phyloP scores from a whole-genome alignment of 805 yeast genomes.

The Candida oleophila region DNA sequence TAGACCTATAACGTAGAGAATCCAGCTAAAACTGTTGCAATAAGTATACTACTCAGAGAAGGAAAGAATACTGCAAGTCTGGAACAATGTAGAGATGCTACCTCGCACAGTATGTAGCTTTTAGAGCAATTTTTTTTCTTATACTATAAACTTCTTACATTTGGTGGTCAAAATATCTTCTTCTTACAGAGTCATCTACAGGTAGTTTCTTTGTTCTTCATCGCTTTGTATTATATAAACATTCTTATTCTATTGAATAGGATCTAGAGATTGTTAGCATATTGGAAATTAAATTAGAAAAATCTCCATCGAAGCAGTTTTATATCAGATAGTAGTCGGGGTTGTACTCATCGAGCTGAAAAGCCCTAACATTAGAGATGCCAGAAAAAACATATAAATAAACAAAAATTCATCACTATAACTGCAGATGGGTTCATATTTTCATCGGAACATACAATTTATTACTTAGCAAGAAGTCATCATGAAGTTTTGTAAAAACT shows the following conservation, averaged over 20 bases:
- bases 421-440: neutral
- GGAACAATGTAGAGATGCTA: too few species aligned
- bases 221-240: neutral
- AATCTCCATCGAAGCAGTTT: slow-evolving; percentile 10
- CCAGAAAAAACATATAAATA: slow-evolving; percentile 69
- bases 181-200: too few species aligned
- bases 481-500: too few species aligned
- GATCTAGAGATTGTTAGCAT: slow-evolving; percentile 5
- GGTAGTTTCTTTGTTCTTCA: neutral
- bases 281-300: neutral
- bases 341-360: slow-evolving; percentile 78
- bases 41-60: too few species aligned
- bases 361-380: slow-evolving; percentile 89
- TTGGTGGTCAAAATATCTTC: too few species aligned
- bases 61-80: too few species aligned
- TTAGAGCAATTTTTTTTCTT: too few species aligned
- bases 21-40: too few species aligned
- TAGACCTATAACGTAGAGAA: too few species aligned
- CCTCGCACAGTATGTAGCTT: too few species aligned
- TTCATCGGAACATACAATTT: slow-evolving; percentile 1
- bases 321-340: slow-evolving; percentile 63
- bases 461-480: neutral
- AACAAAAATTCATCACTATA: slow-evolving; percentile 37
- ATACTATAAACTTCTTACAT: too few species aligned
- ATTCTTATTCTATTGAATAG: neutral